Percentiles rank a stretch among this genome's conserved stretches.
phyloP scores from a whole-genome alignment of 2,329 filamentous ascomycete species.

The Tothia fuscella region DNA sequence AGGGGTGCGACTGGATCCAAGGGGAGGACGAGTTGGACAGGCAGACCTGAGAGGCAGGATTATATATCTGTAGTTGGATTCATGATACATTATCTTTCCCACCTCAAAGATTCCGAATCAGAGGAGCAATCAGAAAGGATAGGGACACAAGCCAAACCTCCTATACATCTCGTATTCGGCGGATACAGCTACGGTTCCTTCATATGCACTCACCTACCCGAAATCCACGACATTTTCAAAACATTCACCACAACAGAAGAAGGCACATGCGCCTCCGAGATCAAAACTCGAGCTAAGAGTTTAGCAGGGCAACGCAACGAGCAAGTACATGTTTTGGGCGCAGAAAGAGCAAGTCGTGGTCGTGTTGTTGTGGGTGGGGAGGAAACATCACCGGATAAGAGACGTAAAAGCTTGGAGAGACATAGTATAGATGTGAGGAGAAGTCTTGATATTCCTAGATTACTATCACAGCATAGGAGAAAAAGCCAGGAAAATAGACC shows the following conservation, averaged over 20 bases:
- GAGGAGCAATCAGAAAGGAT: neutral
- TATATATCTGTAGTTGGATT: constrained; percentile 50
- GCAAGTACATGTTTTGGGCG: constrained; percentile 1
- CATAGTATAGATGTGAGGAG: constrained; percentile 4
- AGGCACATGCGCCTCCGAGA: constrained; percentile 54
- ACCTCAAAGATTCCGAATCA: neutral
- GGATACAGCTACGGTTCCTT: constrained; percentile 91
- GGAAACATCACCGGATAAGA: constrained; percentile 10
- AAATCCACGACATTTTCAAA: constrained; percentile 41
- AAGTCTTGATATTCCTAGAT: constrained; percentile 11
- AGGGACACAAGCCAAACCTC: neutral
- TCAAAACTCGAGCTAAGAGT: constrained; percentile 56
- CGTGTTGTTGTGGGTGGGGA: constrained; percentile 9
- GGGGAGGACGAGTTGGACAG: constrained; percentile 79
- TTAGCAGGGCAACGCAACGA: constrained; percentile 35
- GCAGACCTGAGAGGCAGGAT: constrained; percentile 66
- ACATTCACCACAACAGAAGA: constrained; percentile 42
- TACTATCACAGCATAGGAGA: neutral
- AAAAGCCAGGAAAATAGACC: constrained; percentile 1
- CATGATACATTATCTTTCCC: constrained; percentile 9
- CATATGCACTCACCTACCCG: constrained; percentile 61
- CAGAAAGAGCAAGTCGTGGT: neutral
- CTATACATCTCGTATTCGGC: constrained; percentile 44
- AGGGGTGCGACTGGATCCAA: constrained; percentile 67
- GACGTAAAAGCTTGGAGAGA: constrained; percentile 8